Evolutionary conservation across 176 grass and related monocot genomes (phyloP).

Genomic region (Zoysia pacifica): DNA sequence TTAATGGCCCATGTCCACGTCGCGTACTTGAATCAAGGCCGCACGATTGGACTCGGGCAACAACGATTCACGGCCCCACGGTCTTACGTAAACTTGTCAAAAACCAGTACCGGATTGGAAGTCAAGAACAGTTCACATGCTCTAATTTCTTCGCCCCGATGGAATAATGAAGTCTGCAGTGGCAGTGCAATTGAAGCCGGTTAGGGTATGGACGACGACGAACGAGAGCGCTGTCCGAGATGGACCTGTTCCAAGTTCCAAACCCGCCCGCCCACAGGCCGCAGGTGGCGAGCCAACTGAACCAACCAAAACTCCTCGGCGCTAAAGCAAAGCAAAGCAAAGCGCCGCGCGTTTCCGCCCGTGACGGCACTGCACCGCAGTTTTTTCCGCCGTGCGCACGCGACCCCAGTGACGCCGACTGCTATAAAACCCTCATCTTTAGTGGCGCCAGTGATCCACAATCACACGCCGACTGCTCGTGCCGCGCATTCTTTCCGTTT

Average conservation of each 20-base stretch:
- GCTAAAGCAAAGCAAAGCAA: slow-evolving; percentile 38
- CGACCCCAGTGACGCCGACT: neutral
- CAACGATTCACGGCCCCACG: neutral
- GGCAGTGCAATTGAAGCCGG: neutral
- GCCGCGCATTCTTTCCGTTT: too few relatives aligned
- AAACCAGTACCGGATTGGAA: neutral
- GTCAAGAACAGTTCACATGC: neutral
- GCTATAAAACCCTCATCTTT: slow-evolving; percentile 20
- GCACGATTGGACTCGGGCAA: slow-evolving; percentile 32
- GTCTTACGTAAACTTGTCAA: neutral
- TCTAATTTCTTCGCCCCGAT: neutral
- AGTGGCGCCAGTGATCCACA: neutral
- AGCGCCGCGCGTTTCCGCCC: too few relatives aligned
- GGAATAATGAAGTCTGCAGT: neutral
- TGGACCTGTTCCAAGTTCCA: slow-evolving; percentile 27
- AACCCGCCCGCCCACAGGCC: neutral
- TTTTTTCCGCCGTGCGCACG: too few relatives aligned
- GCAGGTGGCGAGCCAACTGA: neutral
- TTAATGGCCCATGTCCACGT: neutral
- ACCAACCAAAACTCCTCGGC: slow-evolving; percentile 12
- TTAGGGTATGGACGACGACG: too few relatives aligned
- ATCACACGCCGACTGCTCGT: too few relatives aligned
- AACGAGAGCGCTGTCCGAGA: neutral
- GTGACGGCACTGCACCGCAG: too few relatives aligned
- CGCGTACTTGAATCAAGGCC: neutral